Percentiles rank a stretch among this genome's conserved stretches.
Evolutionary conservation across 345 rosid genomes (phyloP).

Genomic region (Hibiscus tridactylites): DNA sequence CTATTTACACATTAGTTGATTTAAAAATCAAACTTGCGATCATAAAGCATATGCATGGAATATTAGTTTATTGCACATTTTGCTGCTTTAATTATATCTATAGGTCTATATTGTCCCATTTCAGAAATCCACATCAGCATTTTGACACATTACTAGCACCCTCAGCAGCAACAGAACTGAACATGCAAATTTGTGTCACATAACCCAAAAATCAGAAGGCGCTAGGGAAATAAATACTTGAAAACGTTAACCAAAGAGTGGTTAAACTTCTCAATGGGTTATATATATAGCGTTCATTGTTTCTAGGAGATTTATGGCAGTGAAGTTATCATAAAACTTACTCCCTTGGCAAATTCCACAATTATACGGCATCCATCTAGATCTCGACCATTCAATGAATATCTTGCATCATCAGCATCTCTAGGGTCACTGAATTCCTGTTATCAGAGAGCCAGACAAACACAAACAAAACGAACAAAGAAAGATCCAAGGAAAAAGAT

Average conservation of each 20-base stretch:
- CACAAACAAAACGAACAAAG: background rate
- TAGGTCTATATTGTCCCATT: too few species aligned
- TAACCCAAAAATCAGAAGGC: background rate
- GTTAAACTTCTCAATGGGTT: background rate
- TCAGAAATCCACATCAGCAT: too few species aligned
- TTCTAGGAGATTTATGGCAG: background rate
- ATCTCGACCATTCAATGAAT: constrained; percentile 59
- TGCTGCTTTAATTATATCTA: too few species aligned
- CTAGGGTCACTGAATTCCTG: constrained; percentile 79
- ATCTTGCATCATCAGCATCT: constrained; percentile 82
- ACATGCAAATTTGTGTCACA: too few species aligned
- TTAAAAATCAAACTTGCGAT: too few species aligned
- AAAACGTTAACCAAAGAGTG: background rate
- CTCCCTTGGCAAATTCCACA: constrained; percentile 80
- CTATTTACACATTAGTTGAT: too few species aligned
- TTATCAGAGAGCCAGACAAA: background rate
- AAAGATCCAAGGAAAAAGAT: constrained; percentile 9
- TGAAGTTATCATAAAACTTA: constrained; percentile 16
- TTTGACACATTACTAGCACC: too few species aligned
- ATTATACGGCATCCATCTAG: constrained; percentile 67
- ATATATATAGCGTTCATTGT: too few species aligned
- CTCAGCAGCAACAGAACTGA: too few species aligned
- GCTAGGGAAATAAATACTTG: background rate
- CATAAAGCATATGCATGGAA: too few species aligned
- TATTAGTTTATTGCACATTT: too few species aligned